Evolutionary conservation across 1,284 basidiomycete genomes (phyloP).

Genomic region (Ceratobasidium sp.): DNA sequence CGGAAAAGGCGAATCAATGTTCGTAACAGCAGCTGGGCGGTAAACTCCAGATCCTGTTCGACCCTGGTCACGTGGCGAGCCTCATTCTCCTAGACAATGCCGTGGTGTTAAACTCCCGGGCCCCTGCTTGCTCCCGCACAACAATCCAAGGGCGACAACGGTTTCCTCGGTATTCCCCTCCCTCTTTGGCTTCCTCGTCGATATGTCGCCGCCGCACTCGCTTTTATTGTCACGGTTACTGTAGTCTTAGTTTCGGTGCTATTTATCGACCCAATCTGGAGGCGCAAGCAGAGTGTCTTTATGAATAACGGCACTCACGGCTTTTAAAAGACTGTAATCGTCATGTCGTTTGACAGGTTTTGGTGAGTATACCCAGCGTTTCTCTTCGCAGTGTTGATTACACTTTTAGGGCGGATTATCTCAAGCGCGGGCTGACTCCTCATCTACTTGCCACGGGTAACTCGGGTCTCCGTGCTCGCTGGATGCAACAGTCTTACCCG

Average conservation of each 20-base stretch:
- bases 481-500: constrained; percentile 88
- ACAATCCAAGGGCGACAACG: constrained; percentile 4
- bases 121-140: constrained; percentile 24
- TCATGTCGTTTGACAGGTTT: constrained; percentile 89
- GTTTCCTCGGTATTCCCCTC: constrained; percentile 8
- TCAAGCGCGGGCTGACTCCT: constrained; percentile 84
- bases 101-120: too few species aligned
- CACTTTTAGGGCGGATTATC: constrained; percentile 77
- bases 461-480: constrained; percentile 85
- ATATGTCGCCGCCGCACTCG: constrained; percentile 29
- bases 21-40: too few species aligned
- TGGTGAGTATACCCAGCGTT: constrained; percentile 62
- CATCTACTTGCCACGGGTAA: constrained; percentile 82
- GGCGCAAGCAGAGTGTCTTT: constrained; percentile 26
- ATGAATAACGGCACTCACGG: constrained; percentile 77
- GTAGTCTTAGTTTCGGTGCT: constrained; percentile 16
- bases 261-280: constrained; percentile 40
- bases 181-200: constrained; percentile 34
- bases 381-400: background rate
- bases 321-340: constrained; percentile 82
- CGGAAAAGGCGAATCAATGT: too few species aligned
- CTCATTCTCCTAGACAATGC: too few species aligned
- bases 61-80: too few species aligned
- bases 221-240: constrained; percentile 13
- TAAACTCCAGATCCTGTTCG: too few species aligned